Percentiles rank a stretch among this genome's conserved stretches.
Evolutionary conservation across 2,329 filamentous ascomycete species (phyloP).

Genomic region (Orbilia blumenaviensis): DNA sequence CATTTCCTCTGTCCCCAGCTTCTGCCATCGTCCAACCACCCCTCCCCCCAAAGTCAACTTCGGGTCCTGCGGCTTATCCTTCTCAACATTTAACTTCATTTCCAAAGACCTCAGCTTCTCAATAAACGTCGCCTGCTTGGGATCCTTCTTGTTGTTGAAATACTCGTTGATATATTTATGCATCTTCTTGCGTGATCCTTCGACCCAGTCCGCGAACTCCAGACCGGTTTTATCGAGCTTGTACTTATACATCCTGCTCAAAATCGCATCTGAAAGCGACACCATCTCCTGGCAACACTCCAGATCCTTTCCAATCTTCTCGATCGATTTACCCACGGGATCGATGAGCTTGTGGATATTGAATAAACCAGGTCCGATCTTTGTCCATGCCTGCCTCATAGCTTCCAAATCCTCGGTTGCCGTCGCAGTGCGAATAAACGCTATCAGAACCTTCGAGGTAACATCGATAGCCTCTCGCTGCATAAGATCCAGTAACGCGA

Average conservation of each 20-base stretch:
- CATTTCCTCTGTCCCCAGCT: constrained; percentile 29
- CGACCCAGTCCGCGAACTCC: constrained; percentile 39
- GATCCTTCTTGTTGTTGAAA: constrained; percentile 18
- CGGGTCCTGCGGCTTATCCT: constrained; percentile 6
- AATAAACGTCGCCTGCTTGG: neutral
- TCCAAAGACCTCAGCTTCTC: neutral
- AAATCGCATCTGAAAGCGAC: constrained; percentile 28
- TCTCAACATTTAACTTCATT: neutral
- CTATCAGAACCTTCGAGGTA: constrained; percentile 37
- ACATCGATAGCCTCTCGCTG: constrained; percentile 25
- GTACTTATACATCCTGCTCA: constrained; percentile 36
- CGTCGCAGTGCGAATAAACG: constrained; percentile 41
- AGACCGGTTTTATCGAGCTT: constrained; percentile 7
- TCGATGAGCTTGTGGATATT: constrained; percentile 47
- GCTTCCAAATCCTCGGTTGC: constrained; percentile 39
- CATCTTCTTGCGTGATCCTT: constrained; percentile 30
- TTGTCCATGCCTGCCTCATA: constrained; percentile 40
- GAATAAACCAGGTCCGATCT: constrained; percentile 32
- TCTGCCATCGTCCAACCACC: constrained; percentile 19
- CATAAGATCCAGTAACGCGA: constrained; percentile 33
- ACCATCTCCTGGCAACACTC: constrained; percentile 46
- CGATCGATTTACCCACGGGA: constrained; percentile 32
- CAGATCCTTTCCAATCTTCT: constrained; percentile 38
- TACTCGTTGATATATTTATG: constrained; percentile 47
- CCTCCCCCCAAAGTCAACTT: constrained; percentile 15